Conservation (phyloP, 2,329 filamentous ascomycete genomes). For the Corinectria fuckeliana region DNA sequence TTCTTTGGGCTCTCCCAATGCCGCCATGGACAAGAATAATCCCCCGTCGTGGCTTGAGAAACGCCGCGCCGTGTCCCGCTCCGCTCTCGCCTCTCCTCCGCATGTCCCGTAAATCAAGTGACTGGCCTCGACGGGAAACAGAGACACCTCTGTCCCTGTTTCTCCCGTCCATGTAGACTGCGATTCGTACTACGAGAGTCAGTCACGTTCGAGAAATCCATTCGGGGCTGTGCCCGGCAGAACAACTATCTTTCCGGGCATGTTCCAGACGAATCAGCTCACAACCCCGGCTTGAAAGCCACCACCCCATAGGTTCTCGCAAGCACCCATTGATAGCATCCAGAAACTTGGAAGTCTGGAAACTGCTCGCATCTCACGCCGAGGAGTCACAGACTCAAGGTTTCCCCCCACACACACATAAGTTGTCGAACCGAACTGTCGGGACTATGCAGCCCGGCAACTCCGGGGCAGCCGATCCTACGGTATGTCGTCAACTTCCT, state of each 20-base stretch:
- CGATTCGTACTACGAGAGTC: not conserved
- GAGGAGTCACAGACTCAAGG: not conserved
- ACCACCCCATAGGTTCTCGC: not conserved
- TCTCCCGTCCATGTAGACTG: too few species aligned
- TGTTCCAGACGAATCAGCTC: not conserved
- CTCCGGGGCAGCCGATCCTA: not conserved
- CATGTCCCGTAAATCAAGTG: conserved; percentile 23
- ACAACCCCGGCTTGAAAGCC: not conserved
- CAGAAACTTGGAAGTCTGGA: not conserved
- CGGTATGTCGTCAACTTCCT: not conserved
- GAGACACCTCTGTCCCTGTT: not conserved
- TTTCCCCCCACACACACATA: not conserved
- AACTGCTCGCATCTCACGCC: not conserved
- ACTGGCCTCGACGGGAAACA: not conserved
- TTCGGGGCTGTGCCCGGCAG: not conserved
- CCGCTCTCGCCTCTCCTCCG: conserved; percentile 7
- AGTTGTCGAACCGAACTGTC: conserved; percentile 8
- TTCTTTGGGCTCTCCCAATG: not conserved
- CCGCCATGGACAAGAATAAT: not conserved
- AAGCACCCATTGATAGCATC: not conserved
- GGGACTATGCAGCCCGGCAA: conserved; percentile 8
- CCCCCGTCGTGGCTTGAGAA: not conserved
- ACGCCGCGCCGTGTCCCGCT: not conserved
- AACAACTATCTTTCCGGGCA: not conserved
- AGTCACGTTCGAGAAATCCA: too few species aligned